Base-by-base conservation (phyloP, 2,329 filamentous ascomycete species). In the Camillea tinctor region DNA sequence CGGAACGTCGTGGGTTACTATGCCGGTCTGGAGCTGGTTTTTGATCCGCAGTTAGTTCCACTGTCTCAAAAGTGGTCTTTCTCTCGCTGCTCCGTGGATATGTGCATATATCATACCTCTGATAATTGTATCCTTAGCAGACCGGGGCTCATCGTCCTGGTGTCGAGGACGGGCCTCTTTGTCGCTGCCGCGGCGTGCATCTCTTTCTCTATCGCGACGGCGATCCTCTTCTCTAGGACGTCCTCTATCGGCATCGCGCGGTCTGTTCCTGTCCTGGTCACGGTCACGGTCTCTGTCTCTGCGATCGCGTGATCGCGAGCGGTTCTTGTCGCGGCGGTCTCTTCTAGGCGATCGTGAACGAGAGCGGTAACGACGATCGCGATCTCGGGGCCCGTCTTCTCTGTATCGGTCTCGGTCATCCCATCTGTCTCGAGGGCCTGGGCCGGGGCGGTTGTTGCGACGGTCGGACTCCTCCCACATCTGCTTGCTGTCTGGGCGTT, bases 391-490 rank as follows among this genome's bases (percentile, higher is more conserved):
- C 51, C 66, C 63, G 19, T 69, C 57, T 53, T 73, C 69, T 55
- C 72, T 66, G 55, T 71, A 69, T 19, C 71, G 66, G 54, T 73
- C 72, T 13, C 69, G 67, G 36, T 71, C 68, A 30, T 71, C 71
- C 54, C 67, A 68, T 44, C 66, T 66, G 55, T 72, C 71, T 63
- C 68, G 66, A 26, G 60, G 26, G 24, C 61, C 61, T 56, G 68
- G 61, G 22, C 62, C 61, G 40, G 67, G 66, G 24, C 75, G 73
- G 56, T 73, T 73, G 56, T 73, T 73, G 56, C 74, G 75, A 19
- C 77, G 75, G 57, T 80, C 78, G 11, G 79, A 75, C 50, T 83
- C 80, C 63, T 89, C 86, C 84, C 85, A 86, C 81, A 85, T 86
- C 56, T 84, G 79, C 55, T 81, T 82, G 73, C 82, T 85, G 66